These are phyloP conservation scores for Botryosphaeria dothidea DNA, from an alignment of 2,329 filamentous ascomycete species.

Conservation along the genomic window DNA sequence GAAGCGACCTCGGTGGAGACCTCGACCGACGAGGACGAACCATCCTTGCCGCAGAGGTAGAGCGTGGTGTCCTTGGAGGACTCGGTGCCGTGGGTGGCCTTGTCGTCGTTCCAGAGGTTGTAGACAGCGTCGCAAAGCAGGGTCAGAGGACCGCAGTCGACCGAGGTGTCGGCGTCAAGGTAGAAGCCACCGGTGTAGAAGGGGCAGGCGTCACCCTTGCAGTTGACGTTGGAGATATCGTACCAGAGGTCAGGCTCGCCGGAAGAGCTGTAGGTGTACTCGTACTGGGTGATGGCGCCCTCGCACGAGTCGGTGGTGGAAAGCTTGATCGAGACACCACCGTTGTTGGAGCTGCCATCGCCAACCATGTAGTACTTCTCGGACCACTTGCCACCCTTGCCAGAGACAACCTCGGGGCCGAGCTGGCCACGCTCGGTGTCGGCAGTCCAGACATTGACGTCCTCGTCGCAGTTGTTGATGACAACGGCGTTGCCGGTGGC, in stretches of 20 bases:
- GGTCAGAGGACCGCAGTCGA: conserved; percentile 37
- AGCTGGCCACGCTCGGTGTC: conserved; percentile 29
- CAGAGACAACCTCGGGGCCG: conserved; percentile 28
- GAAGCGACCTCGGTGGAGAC: background rate
- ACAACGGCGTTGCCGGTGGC: conserved; percentile 29
- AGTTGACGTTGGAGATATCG: conserved; percentile 22
- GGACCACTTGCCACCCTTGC: conserved; percentile 28
- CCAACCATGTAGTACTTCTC: conserved; percentile 33
- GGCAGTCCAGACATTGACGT: conserved; percentile 42
- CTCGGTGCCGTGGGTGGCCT: conserved; percentile 28
- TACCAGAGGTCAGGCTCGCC: conserved; percentile 38
- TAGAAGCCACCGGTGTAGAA: conserved; percentile 20
- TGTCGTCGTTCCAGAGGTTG: conserved; percentile 34
- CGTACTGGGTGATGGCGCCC: conserved; percentile 35
- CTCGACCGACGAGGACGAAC: background rate
- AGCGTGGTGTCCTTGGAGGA: conserved; percentile 18
- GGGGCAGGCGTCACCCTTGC: conserved; percentile 18
- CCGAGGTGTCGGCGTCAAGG: conserved; percentile 24
- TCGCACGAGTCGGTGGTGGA: conserved; percentile 35
- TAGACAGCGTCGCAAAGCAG: conserved; percentile 31
- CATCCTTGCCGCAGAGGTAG: conserved; percentile 21
- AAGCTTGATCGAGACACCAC: conserved; percentile 42
- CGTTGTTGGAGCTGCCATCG: conserved; percentile 25
- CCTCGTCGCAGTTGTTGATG: conserved; percentile 40
- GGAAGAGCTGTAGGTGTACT: conserved; percentile 35